Base-by-base conservation (phyloP, 2,329 filamentous ascomycete genomes). In the Fusarium sp. region DNA sequence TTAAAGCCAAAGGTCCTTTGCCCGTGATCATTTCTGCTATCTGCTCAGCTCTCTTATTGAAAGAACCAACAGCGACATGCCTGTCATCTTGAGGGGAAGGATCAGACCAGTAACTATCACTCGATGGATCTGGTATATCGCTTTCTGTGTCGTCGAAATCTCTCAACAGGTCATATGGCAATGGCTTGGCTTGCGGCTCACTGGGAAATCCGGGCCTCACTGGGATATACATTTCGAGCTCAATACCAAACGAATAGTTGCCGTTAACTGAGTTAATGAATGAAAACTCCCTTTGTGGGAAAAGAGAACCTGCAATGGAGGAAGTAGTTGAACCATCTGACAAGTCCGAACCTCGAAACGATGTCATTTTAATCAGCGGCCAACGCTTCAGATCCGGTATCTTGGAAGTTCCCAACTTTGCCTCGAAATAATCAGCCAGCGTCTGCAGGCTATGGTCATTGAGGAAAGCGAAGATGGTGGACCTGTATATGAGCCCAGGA, bases 241-340 rank as follows among this genome's bases (percentile, higher is more conserved):
- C 71, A n/a, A 72, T 42, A 12, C 68, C 71, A 18, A 73, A 58
- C 11, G 57, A 70, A 52, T 73, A 72, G 4, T 15, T 45, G 36
- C 53, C 49, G 8, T 55, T 57, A 4, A 18, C 11, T 9, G 36
- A 28, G 8, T 40, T 20, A 15, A 54, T 63, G 20, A 42, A 11
- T 16, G 40, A 56, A 2, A 15, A 40, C 8, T 23, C 28, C 52
- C 52, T 57, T 18, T 46, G 37, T 18, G 11, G 45, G 7, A 26
- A 28, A 3, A 38, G 46, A n/a, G 34, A 31, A 3, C 50, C 20
- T 9, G 53, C 50, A 16, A 15, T n/a, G 8, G 38, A 16, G 11
- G 36, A 37, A 23, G 37, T 40, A 15, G n/a, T 9, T 8, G 33
- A 20, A 20, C 16, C 38, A 9, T 15, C 36, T 8, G 13, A 49